Percentiles rank a stretch among this genome's conserved stretches.
Conservation (phyloP, 495 filamentous ascomycete species). For the Aspergillus ostianus region DNA sequence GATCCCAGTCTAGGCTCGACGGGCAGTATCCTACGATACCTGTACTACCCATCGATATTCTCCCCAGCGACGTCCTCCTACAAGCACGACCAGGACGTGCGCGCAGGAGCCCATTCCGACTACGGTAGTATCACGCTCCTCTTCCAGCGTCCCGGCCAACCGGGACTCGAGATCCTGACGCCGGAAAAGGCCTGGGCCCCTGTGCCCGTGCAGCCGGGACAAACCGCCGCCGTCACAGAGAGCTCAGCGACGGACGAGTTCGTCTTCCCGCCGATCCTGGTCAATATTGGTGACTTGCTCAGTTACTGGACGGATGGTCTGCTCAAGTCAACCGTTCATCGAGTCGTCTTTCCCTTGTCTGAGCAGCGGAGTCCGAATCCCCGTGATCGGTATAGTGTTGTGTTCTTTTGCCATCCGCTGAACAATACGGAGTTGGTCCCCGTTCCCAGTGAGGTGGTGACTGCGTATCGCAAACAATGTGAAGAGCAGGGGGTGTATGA, state of each 20-base stretch:
- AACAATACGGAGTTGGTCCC: conserved; percentile 65
- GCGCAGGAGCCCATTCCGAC: conserved; percentile 67
- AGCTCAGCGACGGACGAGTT: conserved; percentile 29
- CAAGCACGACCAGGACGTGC: conserved; percentile 53
- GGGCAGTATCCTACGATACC: conserved; percentile 75
- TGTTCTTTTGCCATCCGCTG: conserved; percentile 87
- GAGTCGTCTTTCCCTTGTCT: conserved; percentile 72
- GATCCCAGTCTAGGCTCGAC: conserved; percentile 56
- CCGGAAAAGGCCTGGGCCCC: conserved; percentile 45
- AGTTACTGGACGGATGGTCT: conserved; percentile 89
- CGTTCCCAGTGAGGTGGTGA: conserved; percentile 69
- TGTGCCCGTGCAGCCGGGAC: conserved; percentile 41
- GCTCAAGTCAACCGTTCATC: conserved; percentile 80
- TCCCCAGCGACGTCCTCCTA: conserved; percentile 38
- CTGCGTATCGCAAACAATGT: conserved; percentile 33
- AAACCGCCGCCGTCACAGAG: neutral
- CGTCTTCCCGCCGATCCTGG: conserved; percentile 71
- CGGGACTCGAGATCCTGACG: conserved; percentile 81
- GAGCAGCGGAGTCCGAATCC: conserved; percentile 41
- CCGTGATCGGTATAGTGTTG: conserved; percentile 82
- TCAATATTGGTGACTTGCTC: conserved; percentile 91
- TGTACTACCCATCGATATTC: conserved; percentile 69
- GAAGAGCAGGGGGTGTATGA: conserved; percentile 19
- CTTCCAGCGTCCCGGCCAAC: conserved; percentile 77
- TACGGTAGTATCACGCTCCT: conserved; percentile 68